Conservation (phyloP, 805 yeast species). For the Clavispora fructus region DNA sequence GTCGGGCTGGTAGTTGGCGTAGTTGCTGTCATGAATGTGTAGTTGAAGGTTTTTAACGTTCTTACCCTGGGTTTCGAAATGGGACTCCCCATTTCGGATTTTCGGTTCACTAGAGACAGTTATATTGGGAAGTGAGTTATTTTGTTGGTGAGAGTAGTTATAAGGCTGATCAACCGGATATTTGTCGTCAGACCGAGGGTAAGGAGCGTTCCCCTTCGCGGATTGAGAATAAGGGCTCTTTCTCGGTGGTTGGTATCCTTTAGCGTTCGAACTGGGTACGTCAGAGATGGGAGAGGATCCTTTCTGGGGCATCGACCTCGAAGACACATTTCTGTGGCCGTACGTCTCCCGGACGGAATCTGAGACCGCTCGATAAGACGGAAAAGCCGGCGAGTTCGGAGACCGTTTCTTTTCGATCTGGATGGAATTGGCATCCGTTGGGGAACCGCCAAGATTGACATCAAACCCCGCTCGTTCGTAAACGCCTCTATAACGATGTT, state of each 20-base stretch:
- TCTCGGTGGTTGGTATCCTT: not conserved
- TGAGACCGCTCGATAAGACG: not conserved
- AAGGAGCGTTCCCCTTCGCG: not conserved
- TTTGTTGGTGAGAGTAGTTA: not conserved
- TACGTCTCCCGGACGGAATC: not conserved
- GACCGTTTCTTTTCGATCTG: not conserved
- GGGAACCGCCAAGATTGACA: conserved; percentile 15
- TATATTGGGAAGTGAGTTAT: not conserved
- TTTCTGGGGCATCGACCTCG: not conserved
- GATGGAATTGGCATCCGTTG: not conserved
- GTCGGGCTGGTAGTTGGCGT: not conserved
- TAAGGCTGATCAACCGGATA: not conserved
- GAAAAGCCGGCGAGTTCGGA: not conserved
- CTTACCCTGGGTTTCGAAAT: not conserved
- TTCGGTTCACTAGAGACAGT: not conserved
- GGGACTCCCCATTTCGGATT: not conserved
- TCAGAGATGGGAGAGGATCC: not conserved
- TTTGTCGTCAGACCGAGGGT: not conserved
- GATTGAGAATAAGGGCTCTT: not conserved
- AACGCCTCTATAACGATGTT: conserved; percentile 59
- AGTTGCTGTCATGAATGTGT: conserved; percentile 7
- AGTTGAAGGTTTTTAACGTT: conserved; percentile 13
- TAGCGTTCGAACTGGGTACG: not conserved
- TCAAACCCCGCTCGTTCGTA: conserved; percentile 84
- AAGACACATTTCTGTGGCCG: not conserved